Conservation (phyloP, 2,329 filamentous ascomycete species). For the Fusarium graminum region DNA sequence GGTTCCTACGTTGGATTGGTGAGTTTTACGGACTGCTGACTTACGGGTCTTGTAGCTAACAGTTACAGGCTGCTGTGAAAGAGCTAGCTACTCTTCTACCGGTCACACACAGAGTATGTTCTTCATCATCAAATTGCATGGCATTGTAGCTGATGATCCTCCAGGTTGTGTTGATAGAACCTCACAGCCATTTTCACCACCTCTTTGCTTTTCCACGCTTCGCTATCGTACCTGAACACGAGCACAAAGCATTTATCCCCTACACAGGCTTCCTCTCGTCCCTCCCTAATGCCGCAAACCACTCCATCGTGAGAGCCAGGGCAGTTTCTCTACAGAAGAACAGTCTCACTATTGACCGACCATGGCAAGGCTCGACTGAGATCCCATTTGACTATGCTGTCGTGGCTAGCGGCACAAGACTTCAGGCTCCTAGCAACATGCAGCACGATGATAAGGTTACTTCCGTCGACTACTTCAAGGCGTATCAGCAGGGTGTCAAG, state of each 20-base stretch:
- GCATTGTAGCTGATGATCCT: not conserved
- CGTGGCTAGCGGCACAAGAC: conserved; percentile 42
- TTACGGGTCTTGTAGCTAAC: not conserved
- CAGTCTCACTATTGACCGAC: conserved; percentile 39
- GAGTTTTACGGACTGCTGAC: not conserved
- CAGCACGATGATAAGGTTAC: conserved; percentile 40
- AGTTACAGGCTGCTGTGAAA: conserved; percentile 43
- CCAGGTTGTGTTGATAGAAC: conserved; percentile 62
- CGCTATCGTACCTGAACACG: conserved; percentile 58
- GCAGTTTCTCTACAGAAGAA: conserved; percentile 36
- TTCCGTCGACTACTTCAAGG: conserved; percentile 43
- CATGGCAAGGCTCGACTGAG: conserved; percentile 44
- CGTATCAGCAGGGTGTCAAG: conserved; percentile 40
- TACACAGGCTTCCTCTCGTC: conserved; percentile 52
- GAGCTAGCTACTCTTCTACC: conserved; percentile 42
- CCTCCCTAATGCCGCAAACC: conserved; percentile 35
- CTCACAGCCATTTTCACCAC: conserved; percentile 65
- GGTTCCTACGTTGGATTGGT: conserved; percentile 49
- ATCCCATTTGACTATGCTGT: conserved; percentile 46
- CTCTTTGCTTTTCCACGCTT: conserved; percentile 64
- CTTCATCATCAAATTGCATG: fast-evolving
- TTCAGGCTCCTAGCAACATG: conserved; percentile 45
- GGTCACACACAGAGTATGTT: conserved; percentile 40
- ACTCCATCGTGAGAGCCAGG: conserved; percentile 39
- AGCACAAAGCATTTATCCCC: conserved; percentile 64